Evolutionary conservation across 2,329 filamentous ascomycete genomes (phyloP), one percentile per base, ranked within the genome.

Genomic region (Pseudopyricularia cyperi): DNA sequence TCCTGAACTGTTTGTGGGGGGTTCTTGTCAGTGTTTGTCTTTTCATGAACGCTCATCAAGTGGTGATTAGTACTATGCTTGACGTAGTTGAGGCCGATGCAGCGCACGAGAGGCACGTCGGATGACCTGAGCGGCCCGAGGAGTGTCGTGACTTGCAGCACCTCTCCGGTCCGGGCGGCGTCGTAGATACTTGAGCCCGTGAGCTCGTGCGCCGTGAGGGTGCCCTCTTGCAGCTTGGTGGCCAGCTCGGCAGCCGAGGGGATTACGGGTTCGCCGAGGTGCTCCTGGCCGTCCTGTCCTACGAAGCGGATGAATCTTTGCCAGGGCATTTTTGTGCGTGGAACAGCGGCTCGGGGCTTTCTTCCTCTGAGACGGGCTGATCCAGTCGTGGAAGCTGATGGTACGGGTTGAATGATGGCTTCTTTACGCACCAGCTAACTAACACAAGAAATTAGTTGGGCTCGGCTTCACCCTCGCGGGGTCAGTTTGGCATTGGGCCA

Each of bases 1-100:
- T 78, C 74, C 54, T 71, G 66, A 57, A 77, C 75, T 77, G 50
- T 28, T n/a, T 24, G 22, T 19, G 12, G 14, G 19, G 15, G 14
- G 42, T 24, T 47, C n/a, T 17, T 28, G 46, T 47, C 26, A 32
- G 46, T 47, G 4, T 7, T 30, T 44, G 19, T 7, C 39, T 17
- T 12, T 17, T 9, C n/a, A n/a, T n/a, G n/a, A n/a, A n/a, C n/a
- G n/a, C n/a, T 11, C 9, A 22, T 4, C 8, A 4, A 17, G 33
- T 11, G 19, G 7, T 22, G 8, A n/a, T 15, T 2, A 39, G 14
- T 34, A 52, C 51, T 48, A 19, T 52, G 53, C 33, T 54, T 52
- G 15, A 54, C 48, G 33, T 54, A 54, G 19, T 53, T 52, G 17
- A 54, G 35, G 17, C 47, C 51, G 15, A 54, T 39, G 50, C 50